phyloP scores from a whole-genome alignment of 116 monocot genomes.

The Zostera marina region DNA sequence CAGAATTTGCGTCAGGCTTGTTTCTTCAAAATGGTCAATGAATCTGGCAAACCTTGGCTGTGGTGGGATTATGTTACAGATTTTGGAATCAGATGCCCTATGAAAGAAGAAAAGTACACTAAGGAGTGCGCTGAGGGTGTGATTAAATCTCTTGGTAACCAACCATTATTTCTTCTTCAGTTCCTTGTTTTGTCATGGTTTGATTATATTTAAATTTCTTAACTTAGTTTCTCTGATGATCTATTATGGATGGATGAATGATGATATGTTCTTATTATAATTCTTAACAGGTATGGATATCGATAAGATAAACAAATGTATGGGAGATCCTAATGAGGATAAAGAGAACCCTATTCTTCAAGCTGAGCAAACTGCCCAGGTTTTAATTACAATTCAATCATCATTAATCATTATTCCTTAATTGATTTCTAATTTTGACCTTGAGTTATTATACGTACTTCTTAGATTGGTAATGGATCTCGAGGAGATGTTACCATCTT shows the following conservation, averaged over 20 bases:
- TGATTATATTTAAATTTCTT: not conserved
- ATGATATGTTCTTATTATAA: too few species aligned
- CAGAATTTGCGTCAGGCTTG: conserved; percentile 88
- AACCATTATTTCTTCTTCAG: not conserved
- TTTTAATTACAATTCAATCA: conserved; percentile 13
- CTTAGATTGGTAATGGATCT: conserved; percentile 71
- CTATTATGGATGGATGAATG: too few species aligned
- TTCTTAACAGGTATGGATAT: conserved; percentile 51
- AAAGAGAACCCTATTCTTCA: conserved; percentile 82
- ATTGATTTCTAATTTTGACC: not conserved
- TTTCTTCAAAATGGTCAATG: conserved; percentile 70
- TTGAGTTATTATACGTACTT: not conserved
- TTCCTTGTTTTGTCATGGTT: not conserved
- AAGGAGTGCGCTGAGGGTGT: conserved; percentile 76
- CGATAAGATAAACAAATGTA: conserved; percentile 61
- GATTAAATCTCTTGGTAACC: conserved; percentile 54
- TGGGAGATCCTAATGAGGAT: conserved; percentile 80
- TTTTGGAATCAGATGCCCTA: conserved; percentile 78
- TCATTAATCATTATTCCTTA: not conserved
- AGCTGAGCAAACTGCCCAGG: conserved; percentile 96
- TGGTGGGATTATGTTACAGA: conserved; percentile 97
- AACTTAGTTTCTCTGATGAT: not conserved
- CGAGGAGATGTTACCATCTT: conserved; percentile 85
- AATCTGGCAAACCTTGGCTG: conserved; percentile 74
- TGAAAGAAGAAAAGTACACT: conserved; percentile 80